Evolutionary conservation across 805 yeast species (phyloP).

Genomic region (Kodamaea nitidulidarum): DNA sequence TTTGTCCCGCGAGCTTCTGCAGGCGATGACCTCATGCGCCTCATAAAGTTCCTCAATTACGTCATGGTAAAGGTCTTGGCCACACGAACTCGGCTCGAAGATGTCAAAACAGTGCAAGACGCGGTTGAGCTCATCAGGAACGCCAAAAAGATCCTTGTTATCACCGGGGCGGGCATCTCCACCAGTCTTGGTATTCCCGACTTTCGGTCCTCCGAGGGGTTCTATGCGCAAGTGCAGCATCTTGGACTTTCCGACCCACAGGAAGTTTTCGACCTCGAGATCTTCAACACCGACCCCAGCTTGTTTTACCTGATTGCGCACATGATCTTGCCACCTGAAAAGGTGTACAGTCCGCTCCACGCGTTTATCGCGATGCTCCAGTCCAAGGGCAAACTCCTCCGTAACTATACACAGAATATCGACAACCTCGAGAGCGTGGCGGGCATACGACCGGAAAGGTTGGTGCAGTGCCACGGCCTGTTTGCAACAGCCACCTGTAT

Average conservation of each 20-base stretch:
- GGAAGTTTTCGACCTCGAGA: constrained; percentile 39
- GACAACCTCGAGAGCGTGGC: constrained; percentile 83
- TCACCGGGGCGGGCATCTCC: constrained; percentile 45
- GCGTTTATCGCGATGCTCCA: constrained; percentile 70
- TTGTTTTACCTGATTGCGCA: constrained; percentile 42
- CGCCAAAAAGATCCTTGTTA: constrained; percentile 42
- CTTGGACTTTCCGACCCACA: constrained; percentile 42
- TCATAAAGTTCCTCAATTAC: constrained; percentile 51
- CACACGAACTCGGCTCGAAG: constrained; percentile 51
- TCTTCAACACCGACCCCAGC: constrained; percentile 35
- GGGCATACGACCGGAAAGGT: constrained; percentile 60
- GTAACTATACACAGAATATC: constrained; percentile 89
- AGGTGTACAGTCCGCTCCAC: constrained; percentile 51
- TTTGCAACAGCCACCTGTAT: constrained; percentile 84
- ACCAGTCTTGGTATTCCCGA: constrained; percentile 45
- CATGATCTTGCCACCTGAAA: constrained; percentile 40
- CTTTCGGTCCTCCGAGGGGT: constrained; percentile 52
- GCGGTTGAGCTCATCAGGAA: constrained; percentile 49
- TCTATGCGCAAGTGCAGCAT: constrained; percentile 53
- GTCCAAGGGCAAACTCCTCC: constrained; percentile 69
- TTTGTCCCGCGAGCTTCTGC: constrained; percentile 38
- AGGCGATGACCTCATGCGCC: constrained; percentile 37
- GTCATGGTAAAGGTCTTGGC: constrained; percentile 62
- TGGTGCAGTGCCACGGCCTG: constrained; percentile 91
- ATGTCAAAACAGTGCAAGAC: constrained; percentile 56